Evolutionary conservation across 2,329 filamentous ascomycete species (phyloP).

Genomic region (Didymella keratinophila): DNA sequence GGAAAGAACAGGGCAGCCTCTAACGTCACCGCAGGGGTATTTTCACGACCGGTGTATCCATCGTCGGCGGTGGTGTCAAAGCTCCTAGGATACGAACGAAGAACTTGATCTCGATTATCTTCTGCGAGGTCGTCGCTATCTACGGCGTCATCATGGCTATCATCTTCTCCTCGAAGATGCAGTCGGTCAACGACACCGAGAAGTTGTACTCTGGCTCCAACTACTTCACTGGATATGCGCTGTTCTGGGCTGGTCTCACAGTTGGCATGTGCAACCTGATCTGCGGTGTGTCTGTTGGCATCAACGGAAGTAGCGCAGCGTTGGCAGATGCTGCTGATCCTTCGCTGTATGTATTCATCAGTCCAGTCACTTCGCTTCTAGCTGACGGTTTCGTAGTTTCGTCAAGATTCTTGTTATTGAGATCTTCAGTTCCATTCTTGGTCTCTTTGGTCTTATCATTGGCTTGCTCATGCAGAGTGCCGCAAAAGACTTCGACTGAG

Average conservation of each 20-base stretch:
- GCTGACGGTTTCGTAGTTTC: slow-evolving; percentile 67
- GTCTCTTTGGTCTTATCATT: slow-evolving; percentile 94
- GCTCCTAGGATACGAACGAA: slow-evolving; percentile 98
- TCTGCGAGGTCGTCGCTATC: slow-evolving; percentile 99
- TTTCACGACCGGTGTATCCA: slow-evolving; percentile 97
- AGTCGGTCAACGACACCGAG: slow-evolving; percentile 69
- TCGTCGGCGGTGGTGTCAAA: slow-evolving; percentile 94
- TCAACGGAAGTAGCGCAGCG: slow-evolving; percentile 96
- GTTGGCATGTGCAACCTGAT: slow-evolving; percentile 96
- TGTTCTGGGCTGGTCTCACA: slow-evolving; percentile 95
- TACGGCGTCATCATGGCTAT: slow-evolving; percentile 99
- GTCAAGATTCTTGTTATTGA: slow-evolving; percentile 99
- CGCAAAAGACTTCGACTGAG: slow-evolving; percentile 72
- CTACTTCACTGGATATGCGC: slow-evolving; percentile 92
- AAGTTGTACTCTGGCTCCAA: slow-evolving; percentile 76
- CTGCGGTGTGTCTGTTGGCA: slow-evolving; percentile 94
- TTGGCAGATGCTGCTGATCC: slow-evolving; percentile 94
- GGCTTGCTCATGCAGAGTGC: slow-evolving; percentile 88
- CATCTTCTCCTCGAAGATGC: slow-evolving; percentile 91
- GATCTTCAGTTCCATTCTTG: slow-evolving; percentile 97
- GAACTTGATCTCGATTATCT: slow-evolving; percentile 99
- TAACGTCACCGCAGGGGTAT: slow-evolving; percentile 76
- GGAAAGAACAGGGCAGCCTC: slow-evolving; percentile 7
- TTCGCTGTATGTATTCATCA: slow-evolving; percentile 71
- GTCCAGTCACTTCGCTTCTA: background rate